Evolutionary conservation across 805 yeast genomes (phyloP), one percentile per base, ranked within the genome.

Genomic region (Nakazawaea sp.): DNA sequence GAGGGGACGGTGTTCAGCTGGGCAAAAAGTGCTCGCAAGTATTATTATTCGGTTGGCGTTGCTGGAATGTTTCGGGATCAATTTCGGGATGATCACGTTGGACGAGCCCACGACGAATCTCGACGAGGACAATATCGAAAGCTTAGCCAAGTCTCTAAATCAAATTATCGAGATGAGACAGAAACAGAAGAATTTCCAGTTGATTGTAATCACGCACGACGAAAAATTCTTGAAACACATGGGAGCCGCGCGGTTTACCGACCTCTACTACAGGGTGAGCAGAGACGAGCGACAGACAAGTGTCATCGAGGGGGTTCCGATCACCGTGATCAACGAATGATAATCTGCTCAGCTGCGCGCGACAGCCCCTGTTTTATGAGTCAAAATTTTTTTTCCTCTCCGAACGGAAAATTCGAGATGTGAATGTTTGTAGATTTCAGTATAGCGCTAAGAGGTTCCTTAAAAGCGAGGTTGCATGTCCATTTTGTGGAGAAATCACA

Each of bases 1-100:
- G 99, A 72, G 99, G 44, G 99, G 98, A 0, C 64, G 98, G 41
- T 92, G 99, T 56, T 86, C 96, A 2, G 97, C 98, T 0, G 99
- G 99, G 0, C 99, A 92, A 58, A 86, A 88, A 51, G 97, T 92
- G 4, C 60, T 92, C 32, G 96, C 97, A 0, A 81, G 94, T 27
- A 89, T 92, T 33, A 78, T 92, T 23, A 90, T 92, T 40, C 68
- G 99, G 38, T 61, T 92, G 39, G 96, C 97, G 0, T 64, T 92
- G 33, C 92, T 97, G 1, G 97, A 92, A 58, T 86, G 97, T 51
- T 90, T 92, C 64, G 97, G 98, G 6, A 70, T 79, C 2, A 86
- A 84, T 52, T 90, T 96, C 63, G 98, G 98, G 34, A 83, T 92
- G 59, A 86, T 92, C 48, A 95, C 97, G 0, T 66, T 92, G 27